phyloP scores from a whole-genome alignment of 2,329 filamentous ascomycete genomes.

The Teratosphaeria destructans region DNA sequence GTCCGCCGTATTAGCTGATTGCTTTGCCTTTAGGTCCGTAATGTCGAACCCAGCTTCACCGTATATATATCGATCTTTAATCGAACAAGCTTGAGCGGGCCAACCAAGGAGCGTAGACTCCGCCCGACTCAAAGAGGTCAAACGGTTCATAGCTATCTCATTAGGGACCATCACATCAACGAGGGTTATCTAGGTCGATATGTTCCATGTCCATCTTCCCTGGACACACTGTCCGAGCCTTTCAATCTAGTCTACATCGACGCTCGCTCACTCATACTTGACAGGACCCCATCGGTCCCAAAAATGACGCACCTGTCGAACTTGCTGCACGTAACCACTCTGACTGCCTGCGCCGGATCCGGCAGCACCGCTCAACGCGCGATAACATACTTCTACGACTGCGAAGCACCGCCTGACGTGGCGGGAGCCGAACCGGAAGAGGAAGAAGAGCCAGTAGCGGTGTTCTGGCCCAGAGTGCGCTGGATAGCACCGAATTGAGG shows the following conservation, averaged over 20 bases:
- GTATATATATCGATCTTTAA: neutral
- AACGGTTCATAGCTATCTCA: neutral
- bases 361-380: neutral
- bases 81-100: too few species aligned
- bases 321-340: neutral
- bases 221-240: neutral
- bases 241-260: neutral
- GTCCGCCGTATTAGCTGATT: neutral
- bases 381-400: neutral
- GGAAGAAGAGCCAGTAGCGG: neutral
- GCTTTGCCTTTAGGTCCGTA: neutral
- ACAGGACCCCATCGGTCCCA: neutral
- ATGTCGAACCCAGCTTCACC: neutral
- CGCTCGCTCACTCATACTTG: neutral
- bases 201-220: neutral
- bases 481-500: conserved; percentile 49
- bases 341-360: neutral
- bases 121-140: neutral
- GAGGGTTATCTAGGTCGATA: neutral
- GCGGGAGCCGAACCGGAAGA: neutral
- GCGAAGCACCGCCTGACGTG: neutral
- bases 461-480: conserved; percentile 3
- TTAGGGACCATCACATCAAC: neutral
- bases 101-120: neutral
- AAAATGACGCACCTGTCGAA: neutral